A percentile compares a stretch with the other conserved stretches of the same genome.
These are phyloP conservation scores for Diaporthe aspalathi DNA, from an alignment of 2,329 filamentous ascomycete species.

Conservation along the genomic window DNA sequence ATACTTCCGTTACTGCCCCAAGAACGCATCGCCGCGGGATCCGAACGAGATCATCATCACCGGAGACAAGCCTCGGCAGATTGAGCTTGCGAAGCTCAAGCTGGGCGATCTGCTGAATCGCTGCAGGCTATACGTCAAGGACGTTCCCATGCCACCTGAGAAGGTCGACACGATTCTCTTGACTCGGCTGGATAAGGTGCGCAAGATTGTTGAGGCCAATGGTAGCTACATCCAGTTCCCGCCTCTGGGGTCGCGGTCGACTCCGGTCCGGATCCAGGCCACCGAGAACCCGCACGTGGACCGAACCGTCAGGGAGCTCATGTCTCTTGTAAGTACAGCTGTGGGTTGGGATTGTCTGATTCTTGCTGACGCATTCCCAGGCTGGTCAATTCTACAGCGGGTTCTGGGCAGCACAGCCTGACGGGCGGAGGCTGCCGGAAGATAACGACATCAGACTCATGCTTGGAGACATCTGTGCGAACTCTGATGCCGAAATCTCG, in stretches of 20 bases:
- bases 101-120: conserved; percentile 85
- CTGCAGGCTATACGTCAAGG: conserved; percentile 89
- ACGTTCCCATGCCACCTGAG: conserved; percentile 86
- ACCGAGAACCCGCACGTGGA: conserved; percentile 94
- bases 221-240: conserved; percentile 96
- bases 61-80: conserved; percentile 85
- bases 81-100: conserved; percentile 89
- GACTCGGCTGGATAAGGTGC: conserved; percentile 92
- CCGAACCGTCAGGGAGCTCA: conserved; percentile 93
- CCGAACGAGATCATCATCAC: conserved; percentile 96
- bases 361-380: conserved; percentile 56
- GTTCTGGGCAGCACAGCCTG: conserved; percentile 90
- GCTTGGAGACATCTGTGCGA: conserved; percentile 94
- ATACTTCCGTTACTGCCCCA: conserved; percentile 89
- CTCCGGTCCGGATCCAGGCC: conserved; percentile 89
- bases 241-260: conserved; percentile 84
- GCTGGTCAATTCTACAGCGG: conserved; percentile 98
- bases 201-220: conserved; percentile 97
- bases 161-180: conserved; percentile 97
- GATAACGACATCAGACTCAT: conserved; percentile 86
- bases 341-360: conserved; percentile 14
- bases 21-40: conserved; percentile 82
- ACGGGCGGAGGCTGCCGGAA: conserved; percentile 70
- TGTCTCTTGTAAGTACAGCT: conserved; percentile 79
- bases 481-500: conserved; percentile 92